phyloP scores from a whole-genome alignment of 768 basidiomycete species.

The Suillus subluteus region DNA sequence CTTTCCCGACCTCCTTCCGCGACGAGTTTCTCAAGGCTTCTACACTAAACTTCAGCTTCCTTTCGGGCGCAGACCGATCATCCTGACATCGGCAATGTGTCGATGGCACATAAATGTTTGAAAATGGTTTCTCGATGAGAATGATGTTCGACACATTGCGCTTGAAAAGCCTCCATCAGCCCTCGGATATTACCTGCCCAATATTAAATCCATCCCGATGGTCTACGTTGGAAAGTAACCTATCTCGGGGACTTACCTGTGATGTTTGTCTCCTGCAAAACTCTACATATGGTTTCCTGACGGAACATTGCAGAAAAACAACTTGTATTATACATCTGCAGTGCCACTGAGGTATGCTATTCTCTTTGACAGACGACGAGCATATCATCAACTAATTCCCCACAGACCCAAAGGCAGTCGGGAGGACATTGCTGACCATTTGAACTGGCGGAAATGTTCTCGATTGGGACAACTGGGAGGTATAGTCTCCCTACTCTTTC shows the following conservation, averaged over 20 bases:
- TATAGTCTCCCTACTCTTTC: too few species aligned
- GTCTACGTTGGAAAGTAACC: constrained; percentile 30
- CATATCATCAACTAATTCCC: not conserved
- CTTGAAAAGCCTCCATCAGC: constrained; percentile 51
- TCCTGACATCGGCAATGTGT: constrained; percentile 47
- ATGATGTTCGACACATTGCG: constrained; percentile 66
- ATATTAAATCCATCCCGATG: constrained; percentile 49
- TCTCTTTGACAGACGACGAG: not conserved
- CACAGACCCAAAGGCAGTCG: constrained; percentile 37
- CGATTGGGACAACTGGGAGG: too few species aligned
- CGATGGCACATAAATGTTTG: constrained; percentile 15
- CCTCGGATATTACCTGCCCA: constrained; percentile 55
- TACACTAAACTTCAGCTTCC: constrained; percentile 55
- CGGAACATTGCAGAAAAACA: constrained; percentile 31
- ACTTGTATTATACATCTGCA: constrained; percentile 56
- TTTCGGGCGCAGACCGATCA: constrained; percentile 47
- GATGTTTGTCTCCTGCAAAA: constrained; percentile 33
- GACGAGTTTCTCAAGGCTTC: constrained; percentile 73
- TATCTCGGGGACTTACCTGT: constrained; percentile 30
- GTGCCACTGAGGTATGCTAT: constrained; percentile 55
- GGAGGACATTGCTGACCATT: constrained; percentile 45
- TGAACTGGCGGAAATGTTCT: constrained; percentile 47
- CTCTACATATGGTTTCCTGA: constrained; percentile 16
- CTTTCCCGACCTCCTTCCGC: constrained; percentile 60
- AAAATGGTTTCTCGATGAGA: constrained; percentile 39